Evolutionary conservation across 2,329 filamentous ascomycete species (phyloP).

Genomic region (Fusarium tupiense): DNA sequence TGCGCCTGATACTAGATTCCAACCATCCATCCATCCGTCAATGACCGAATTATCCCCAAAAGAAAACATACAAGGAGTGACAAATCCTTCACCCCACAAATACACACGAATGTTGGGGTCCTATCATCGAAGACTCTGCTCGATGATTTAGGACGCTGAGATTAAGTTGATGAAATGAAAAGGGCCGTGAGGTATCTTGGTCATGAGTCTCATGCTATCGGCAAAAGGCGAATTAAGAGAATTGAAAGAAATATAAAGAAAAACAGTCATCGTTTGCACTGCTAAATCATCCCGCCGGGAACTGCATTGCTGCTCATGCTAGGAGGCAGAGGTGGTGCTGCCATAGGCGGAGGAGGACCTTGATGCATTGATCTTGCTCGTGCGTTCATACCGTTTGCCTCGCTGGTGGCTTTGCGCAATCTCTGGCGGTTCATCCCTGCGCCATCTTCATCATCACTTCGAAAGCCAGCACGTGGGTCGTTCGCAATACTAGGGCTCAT

Average conservation of each 20-base stretch:
- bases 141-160: neutral
- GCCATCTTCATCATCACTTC: slow-evolving; percentile 54
- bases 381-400: slow-evolving; percentile 49
- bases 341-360: slow-evolving; percentile 40
- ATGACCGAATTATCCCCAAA: slow-evolving; percentile 22
- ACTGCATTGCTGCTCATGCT: slow-evolving; percentile 45
- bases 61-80: slow-evolving; percentile 28
- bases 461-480: slow-evolving; percentile 46
- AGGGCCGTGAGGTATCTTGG: slow-evolving; percentile 35
- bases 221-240: slow-evolving; percentile 27
- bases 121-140: neutral
- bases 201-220: slow-evolving; percentile 33
- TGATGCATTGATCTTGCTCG: slow-evolving; percentile 43
- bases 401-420: slow-evolving; percentile 56
- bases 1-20: slow-evolving; percentile 39
- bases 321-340: slow-evolving; percentile 42
- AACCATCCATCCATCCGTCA: slow-evolving; percentile 21
- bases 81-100: slow-evolving; percentile 23
- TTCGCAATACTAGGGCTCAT: slow-evolving; percentile 35
- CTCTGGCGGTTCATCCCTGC: slow-evolving; percentile 50
- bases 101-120: slow-evolving; percentile 17
- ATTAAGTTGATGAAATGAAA: slow-evolving; percentile 32
- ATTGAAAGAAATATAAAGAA: slow-evolving; percentile 18
- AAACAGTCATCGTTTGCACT: slow-evolving; percentile 3
- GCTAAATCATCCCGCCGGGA: slow-evolving; percentile 60